Conservation (phyloP, 2,329 filamentous ascomycete species). For the Alternaria tenuissima region DNA sequence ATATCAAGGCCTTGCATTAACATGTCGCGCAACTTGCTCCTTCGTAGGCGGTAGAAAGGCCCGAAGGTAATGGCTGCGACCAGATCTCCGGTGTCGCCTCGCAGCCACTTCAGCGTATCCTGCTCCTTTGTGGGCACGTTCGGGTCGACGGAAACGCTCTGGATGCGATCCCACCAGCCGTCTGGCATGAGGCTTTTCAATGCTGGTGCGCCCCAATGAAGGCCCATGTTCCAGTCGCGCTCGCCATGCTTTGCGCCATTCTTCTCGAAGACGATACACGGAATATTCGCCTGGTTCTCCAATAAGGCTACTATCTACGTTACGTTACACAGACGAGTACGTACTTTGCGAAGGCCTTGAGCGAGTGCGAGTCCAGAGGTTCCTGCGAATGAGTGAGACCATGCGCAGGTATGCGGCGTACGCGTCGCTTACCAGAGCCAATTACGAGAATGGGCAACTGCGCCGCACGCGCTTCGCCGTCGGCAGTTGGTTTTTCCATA, state of each 20-base stretch:
- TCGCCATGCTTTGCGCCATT: conserved; percentile 56
- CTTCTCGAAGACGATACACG: conserved; percentile 66
- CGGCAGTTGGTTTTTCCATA: conserved; percentile 7
- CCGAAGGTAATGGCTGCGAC: conserved; percentile 45
- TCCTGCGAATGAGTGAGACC: conserved; percentile 32
- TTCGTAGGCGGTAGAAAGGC: conserved; percentile 47
- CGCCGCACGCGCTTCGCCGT: not conserved
- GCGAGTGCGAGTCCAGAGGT: conserved; percentile 49
- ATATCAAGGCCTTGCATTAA: conserved; percentile 43
- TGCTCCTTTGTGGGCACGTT: conserved; percentile 48
- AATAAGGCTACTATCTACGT: not conserved
- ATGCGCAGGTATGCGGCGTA: conserved; percentile 1
- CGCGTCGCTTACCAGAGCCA: conserved; percentile 40
- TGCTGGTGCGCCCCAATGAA: conserved; percentile 68
- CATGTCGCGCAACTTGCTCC: conserved; percentile 46
- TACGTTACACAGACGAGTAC: conserved; percentile 8
- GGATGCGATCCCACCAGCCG: conserved; percentile 60
- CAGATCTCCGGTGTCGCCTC: conserved; percentile 47
- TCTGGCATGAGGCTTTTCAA: conserved; percentile 63
- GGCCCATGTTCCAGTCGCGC: conserved; percentile 70
- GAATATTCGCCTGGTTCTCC: conserved; percentile 39
- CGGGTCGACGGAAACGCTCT: conserved; percentile 62
- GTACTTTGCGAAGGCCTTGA: conserved; percentile 47
- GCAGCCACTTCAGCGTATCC: conserved; percentile 47
- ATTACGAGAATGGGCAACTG: conserved; percentile 39